Evolutionary conservation across 768 basidiomycete species (phyloP).

Genomic region (Flagelloscypha sp.): DNA sequence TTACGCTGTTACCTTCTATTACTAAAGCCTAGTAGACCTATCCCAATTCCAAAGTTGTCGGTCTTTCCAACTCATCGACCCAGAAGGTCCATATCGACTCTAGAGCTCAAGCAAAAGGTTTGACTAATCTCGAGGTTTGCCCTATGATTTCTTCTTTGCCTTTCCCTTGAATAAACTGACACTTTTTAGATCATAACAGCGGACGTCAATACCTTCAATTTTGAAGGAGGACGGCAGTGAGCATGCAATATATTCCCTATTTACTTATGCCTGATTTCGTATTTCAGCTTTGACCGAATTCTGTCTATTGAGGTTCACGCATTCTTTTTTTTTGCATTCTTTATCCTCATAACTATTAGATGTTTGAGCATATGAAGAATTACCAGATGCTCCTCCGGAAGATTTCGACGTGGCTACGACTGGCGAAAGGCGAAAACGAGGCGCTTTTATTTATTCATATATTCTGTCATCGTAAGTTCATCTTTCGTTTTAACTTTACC

Average conservation of each 20-base stretch:
- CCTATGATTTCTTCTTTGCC: neutral
- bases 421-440: constrained; percentile 21
- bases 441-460: constrained; percentile 62
- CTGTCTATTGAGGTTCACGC: constrained; percentile 53
- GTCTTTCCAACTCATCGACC: constrained; percentile 59
- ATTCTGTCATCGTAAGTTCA: constrained; percentile 68
- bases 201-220: constrained; percentile 59
- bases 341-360: constrained; percentile 22
- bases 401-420: constrained; percentile 55
- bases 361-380: constrained; percentile 77
- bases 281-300: constrained; percentile 56
- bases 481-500: constrained; percentile 57
- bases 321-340: neutral
- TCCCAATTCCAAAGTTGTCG: constrained; percentile 52
- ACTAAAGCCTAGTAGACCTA: constrained; percentile 41
- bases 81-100: constrained; percentile 59
- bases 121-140: constrained; percentile 45
- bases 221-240: constrained; percentile 37
- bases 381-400: constrained; percentile 55
- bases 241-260: constrained; percentile 7
- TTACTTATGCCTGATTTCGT: constrained; percentile 2
- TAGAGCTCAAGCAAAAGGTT: constrained; percentile 36
- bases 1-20: neutral
- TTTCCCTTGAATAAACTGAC: neutral
- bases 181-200: constrained; percentile 49